A percentile compares a stretch with the other conserved stretches of the same genome.
Conservation (phyloP, 371 early-diverging fungal species). For the Actinomucor elegans region DNA sequence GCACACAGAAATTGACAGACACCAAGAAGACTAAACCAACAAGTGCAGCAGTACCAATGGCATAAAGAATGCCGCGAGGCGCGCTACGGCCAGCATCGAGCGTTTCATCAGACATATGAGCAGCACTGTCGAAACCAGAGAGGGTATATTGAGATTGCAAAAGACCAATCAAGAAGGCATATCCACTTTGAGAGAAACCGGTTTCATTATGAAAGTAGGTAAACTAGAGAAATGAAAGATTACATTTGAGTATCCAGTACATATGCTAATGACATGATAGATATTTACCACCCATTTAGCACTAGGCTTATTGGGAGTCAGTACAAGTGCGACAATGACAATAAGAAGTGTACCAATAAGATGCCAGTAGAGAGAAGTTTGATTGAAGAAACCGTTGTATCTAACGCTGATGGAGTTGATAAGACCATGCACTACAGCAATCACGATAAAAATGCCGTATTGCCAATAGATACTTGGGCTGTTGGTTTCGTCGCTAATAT, state of each 20-base stretch:
- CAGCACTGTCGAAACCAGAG: conserved; percentile 69
- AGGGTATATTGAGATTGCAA: conserved; percentile 53
- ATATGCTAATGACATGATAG: too few relatives aligned
- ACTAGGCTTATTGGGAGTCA: conserved; percentile 45
- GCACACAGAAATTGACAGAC: conserved; percentile 44
- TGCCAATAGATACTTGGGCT: conserved; percentile 41
- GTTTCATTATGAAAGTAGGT: conserved; percentile 41
- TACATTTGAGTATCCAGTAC: too few relatives aligned
- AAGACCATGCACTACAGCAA: conserved; percentile 52
- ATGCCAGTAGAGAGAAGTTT: conserved; percentile 59
- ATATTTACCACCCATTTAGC: conserved; percentile 45
- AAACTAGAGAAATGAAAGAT: too few relatives aligned
- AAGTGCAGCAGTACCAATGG: conserved; percentile 48
- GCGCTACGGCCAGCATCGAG: conserved; percentile 58
- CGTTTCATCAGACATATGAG: conserved; percentile 76
- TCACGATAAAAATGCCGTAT: conserved; percentile 42
- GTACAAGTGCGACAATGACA: conserved; percentile 52
- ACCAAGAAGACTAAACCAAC: conserved; percentile 51
- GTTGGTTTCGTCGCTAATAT: conserved; percentile 34
- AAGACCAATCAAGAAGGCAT: conserved; percentile 39
- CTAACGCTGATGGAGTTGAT: conserved; percentile 56
- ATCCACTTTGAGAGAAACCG: conserved; percentile 32
- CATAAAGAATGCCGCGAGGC: conserved; percentile 59
- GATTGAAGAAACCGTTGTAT: conserved; percentile 55
- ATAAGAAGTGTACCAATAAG: conserved; percentile 58